phyloP scores from a whole-genome alignment of 352 stramenopile species.

The Pythium phragmitis region DNA sequence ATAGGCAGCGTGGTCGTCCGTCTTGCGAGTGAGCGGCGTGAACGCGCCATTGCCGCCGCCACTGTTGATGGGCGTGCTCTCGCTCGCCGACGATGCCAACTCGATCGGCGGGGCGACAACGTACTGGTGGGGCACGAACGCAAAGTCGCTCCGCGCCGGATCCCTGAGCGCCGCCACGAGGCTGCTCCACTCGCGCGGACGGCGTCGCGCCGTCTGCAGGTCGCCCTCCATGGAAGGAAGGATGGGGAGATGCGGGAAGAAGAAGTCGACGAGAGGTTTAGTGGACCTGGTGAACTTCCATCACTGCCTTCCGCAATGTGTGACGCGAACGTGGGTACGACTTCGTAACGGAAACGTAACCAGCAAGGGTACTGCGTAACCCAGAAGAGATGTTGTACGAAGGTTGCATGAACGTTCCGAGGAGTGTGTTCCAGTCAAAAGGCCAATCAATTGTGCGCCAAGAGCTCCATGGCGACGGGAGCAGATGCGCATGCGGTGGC shows the following conservation, averaged over 20 bases:
- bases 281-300: constrained; percentile 16
- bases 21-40: constrained; percentile 11
- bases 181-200: constrained; percentile 46
- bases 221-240: background rate
- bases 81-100: constrained; percentile 39
- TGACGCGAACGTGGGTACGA: constrained; percentile 3
- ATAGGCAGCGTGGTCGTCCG: background rate
- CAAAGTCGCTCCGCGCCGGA: constrained; percentile 72
- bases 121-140: constrained; percentile 82
- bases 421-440: constrained; percentile 30
- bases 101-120: constrained; percentile 46
- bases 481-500: constrained; percentile 2
- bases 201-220: constrained; percentile 1
- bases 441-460: background rate
- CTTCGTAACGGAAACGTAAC: constrained; percentile 18
- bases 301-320: constrained; percentile 1
- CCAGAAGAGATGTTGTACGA: background rate
- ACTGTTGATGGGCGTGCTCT: constrained; percentile 68
- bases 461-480: background rate
- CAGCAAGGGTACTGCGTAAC: constrained; percentile 7
- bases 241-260: background rate
- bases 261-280: constrained; percentile 5
- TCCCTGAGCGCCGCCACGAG: constrained; percentile 65
- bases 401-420: constrained; percentile 24
- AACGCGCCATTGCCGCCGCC: constrained; percentile 4